Evolutionary conservation across 2,329 filamentous ascomycete species (phyloP).

Genomic region (Cercospora zeae-maydis): DNA sequence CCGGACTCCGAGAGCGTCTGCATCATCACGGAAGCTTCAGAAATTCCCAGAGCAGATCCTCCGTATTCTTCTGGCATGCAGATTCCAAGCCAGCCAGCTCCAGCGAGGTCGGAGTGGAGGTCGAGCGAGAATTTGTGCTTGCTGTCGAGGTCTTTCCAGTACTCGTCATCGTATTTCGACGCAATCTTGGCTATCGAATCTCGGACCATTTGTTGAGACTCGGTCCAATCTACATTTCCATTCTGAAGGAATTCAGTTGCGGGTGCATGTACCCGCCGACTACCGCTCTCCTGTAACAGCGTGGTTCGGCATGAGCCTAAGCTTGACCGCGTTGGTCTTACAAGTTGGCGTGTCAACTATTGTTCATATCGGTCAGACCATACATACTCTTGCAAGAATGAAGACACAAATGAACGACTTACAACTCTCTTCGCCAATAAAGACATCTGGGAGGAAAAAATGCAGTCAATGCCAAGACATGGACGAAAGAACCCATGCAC

Average conservation of each 20-base stretch:
- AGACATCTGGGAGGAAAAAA: neutral
- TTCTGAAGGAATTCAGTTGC: constrained; percentile 32
- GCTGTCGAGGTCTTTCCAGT: constrained; percentile 43
- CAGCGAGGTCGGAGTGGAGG: constrained; percentile 41
- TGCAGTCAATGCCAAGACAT: neutral
- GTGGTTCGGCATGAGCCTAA: neutral
- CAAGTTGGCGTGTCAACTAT: neutral
- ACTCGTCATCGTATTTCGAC: constrained; percentile 41
- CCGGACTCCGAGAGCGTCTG: constrained; percentile 48
- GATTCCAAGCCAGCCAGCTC: constrained; percentile 46
- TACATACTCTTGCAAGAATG: too few relatives aligned
- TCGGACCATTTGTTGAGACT: constrained; percentile 43
- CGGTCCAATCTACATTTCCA: constrained; percentile 39
- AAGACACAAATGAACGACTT: neutral
- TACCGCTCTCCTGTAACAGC: neutral
- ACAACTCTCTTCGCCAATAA: neutral
- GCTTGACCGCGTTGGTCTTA: neutral
- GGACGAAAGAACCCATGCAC: neutral
- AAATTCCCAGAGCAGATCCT: constrained; percentile 42
- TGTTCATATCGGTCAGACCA: neutral
- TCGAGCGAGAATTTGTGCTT: constrained; percentile 45
- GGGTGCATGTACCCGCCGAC: constrained; percentile 15
- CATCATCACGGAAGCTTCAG: constrained; percentile 48
- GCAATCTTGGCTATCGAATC: constrained; percentile 46
- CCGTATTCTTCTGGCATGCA: constrained; percentile 45